Evolutionary conservation across 768 basidiomycete genomes (phyloP).

Genomic region (Pleurotus eryngii): DNA sequence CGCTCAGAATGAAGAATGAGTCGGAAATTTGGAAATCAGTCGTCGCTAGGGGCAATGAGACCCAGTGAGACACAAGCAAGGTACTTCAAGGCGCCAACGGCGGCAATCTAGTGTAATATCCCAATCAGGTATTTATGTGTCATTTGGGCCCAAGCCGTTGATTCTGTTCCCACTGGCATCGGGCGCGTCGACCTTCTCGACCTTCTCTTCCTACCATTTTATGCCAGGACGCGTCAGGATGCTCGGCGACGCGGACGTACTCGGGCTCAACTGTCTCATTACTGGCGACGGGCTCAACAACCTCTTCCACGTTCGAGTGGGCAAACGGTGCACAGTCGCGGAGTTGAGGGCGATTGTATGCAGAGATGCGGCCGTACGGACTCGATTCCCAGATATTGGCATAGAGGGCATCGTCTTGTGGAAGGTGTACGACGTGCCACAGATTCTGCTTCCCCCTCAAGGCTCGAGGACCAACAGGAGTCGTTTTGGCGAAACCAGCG

Average conservation of each 20-base stretch:
- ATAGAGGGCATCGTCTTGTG: neutral
- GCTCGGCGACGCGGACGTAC: constrained; percentile 5
- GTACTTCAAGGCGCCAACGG: too few species aligned
- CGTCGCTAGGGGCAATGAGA: too few species aligned
- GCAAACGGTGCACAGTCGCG: constrained; percentile 6
- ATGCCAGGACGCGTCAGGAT: constrained; percentile 8
- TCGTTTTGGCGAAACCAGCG: neutral
- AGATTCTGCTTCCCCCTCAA: constrained; percentile 1
- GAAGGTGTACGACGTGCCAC: constrained; percentile 6
- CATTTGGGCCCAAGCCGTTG: constrained; percentile 7
- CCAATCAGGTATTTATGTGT: constrained; percentile 7
- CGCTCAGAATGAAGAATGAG: too few species aligned
- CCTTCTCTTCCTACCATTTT: constrained; percentile 1
- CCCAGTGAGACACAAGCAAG: too few species aligned
- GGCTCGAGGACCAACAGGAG: neutral
- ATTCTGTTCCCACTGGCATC: constrained; percentile 6
- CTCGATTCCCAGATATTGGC: constrained; percentile 6
- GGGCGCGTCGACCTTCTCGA: constrained; percentile 4
- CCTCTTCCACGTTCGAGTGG: constrained; percentile 3
- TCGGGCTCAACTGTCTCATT: constrained; percentile 4
- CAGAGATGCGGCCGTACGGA: constrained; percentile 6
- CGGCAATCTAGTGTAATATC: too few species aligned
- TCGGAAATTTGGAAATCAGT: too few species aligned
- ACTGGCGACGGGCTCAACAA: constrained; percentile 3
- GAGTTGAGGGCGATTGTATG: constrained; percentile 7